Evolutionary conservation across 176 grass and related monocot species (phyloP), one percentile per base, ranked within the genome.

Genomic region (Echinochloa phyllopogon): DNA sequence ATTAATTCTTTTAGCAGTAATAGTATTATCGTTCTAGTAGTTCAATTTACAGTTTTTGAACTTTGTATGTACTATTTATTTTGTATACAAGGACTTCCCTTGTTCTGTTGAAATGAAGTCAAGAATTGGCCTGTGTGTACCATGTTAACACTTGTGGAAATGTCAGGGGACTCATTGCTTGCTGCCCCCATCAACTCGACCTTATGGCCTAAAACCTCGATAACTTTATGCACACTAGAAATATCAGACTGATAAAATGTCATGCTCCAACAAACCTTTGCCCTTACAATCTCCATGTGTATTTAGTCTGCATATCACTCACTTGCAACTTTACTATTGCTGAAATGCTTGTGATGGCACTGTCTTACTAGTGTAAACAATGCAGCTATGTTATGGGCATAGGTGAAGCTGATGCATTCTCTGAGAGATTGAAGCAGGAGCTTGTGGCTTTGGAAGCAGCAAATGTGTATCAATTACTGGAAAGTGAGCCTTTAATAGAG

Each of bases 341-440:
- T 61, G 59, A 50, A 63, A 59, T 76, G 60, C n/a, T 50, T 87
- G 53, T 92, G 45, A 40, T 25, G 58, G 65, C 75, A 68, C 23
- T 51, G 53, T 40, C 74, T 86, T 48, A 87, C 78, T 38, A 55
- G 38, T 84, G 20, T 55, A 86, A 63, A 77, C 68, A 78, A 86
- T 92, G 86, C 86, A 98, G 96, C 69, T 98, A 95, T 89, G 91
- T 99, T 75, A 99, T 99, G 96, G 96, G 96, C 65, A 96, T 99
- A 87, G 96, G 96, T 75, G 96, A 99, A 94, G 89, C 96, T 44
- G 91, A 99, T 82, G 96, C 93, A 20, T 99, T 99, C 80, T 99
- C 96, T 61, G 96, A 94, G 77, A 92, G 93, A 87, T 87, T 99
- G 91, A 99, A 99, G 81, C 87, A 94, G 73, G 96, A 99, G 73